Base-by-base conservation (phyloP, 2,329 filamentous ascomycete genomes). In the Trichoderma sp. region DNA sequence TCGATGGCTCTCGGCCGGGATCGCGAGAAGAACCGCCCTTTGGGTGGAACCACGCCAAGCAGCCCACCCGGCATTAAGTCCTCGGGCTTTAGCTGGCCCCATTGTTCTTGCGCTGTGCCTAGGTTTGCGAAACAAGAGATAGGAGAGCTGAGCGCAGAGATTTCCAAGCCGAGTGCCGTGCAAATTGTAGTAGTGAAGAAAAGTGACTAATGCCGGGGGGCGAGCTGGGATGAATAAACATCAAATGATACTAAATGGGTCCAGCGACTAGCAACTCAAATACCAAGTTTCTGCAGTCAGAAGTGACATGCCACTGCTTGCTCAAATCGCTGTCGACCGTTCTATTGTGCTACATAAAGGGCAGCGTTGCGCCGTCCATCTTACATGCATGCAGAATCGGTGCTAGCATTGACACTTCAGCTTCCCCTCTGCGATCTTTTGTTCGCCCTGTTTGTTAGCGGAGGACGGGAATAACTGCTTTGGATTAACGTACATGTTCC, bases 71-170 rank as follows among this genome's bases (percentile, higher is more conserved):
- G 32, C 32, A 34, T 54, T 39, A 34, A 49, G 49, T 49, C 37
- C 32, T 64, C 24, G 60, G 60, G 21, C 52, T 64, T 55, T 64
- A 55, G 60, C 32, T 26, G 59, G 30, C 59, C 24, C 59, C 59
- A 61, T 61, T 51, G 16, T n/a, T 32, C 28, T n/a, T 14, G 14
- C 37, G 10, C 6, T 21, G 21, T 21, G 30, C 43, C 8, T 49
- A 51, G 21, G 30, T 43, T 52, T 30, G 43, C 46, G 7, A 18
- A 14, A 37, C 11, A 1, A 52, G 46, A 63, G 32, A 64, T 55
- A 55, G 60, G 49, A 26, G 60, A 64, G 49, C 21, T 18, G 49
- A 34, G 49, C 49, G 60, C 60, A 64, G 60, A 64, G 49, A 64
- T 64, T 64, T 64, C 60, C 54, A 43, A 30, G 49, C 49, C 60